phyloP scores from a whole-genome alignment of 2,329 filamentous ascomycete genomes.

The Xylaria digitata region DNA sequence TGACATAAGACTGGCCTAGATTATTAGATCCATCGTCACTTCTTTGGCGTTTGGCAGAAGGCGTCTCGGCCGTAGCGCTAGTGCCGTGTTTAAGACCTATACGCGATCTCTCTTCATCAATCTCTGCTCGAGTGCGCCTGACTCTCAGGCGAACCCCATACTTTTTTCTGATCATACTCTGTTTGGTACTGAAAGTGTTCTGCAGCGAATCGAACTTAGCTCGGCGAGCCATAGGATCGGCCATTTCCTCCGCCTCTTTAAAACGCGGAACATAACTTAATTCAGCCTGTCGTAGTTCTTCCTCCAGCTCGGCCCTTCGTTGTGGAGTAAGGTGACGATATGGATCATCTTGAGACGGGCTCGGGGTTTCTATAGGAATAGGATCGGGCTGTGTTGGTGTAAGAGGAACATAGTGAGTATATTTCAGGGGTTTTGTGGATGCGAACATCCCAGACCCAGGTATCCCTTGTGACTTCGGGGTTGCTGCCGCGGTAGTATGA shows the following conservation, averaged over 20 bases:
- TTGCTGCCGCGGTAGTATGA: slow-evolving; percentile 47
- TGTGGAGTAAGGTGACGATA: slow-evolving; percentile 58
- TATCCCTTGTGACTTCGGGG: slow-evolving; percentile 34
- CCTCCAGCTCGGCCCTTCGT: slow-evolving; percentile 48
- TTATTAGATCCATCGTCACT: slow-evolving; percentile 37
- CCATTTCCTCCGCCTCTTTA: slow-evolving; percentile 55
- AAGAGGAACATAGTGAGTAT: slow-evolving; percentile 26
- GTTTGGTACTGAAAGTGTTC: slow-evolving; percentile 66
- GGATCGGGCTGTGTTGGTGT: slow-evolving; percentile 28
- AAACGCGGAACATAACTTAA: slow-evolving; percentile 56
- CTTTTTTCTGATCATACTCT: slow-evolving; percentile 67
- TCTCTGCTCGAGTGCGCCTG: slow-evolving; percentile 60
- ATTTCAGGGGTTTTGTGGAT: slow-evolving; percentile 21
- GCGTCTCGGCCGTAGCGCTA: slow-evolving; percentile 35
- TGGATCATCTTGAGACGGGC: slow-evolving; percentile 50
- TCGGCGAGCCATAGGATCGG: slow-evolving; percentile 50
- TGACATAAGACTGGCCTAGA: background rate
- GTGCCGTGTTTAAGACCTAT: slow-evolving; percentile 51
- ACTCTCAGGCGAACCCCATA: slow-evolving; percentile 66
- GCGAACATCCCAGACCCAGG: slow-evolving; percentile 31
- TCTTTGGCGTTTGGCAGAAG: slow-evolving; percentile 46
- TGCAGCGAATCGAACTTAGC: slow-evolving; percentile 56
- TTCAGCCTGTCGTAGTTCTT: slow-evolving; percentile 55
- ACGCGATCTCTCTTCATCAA: slow-evolving; percentile 58
- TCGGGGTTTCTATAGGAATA: slow-evolving; percentile 14